phyloP scores from a whole-genome alignment of 169 alveolate genomes.

The Plasmodium gonderi region DNA sequence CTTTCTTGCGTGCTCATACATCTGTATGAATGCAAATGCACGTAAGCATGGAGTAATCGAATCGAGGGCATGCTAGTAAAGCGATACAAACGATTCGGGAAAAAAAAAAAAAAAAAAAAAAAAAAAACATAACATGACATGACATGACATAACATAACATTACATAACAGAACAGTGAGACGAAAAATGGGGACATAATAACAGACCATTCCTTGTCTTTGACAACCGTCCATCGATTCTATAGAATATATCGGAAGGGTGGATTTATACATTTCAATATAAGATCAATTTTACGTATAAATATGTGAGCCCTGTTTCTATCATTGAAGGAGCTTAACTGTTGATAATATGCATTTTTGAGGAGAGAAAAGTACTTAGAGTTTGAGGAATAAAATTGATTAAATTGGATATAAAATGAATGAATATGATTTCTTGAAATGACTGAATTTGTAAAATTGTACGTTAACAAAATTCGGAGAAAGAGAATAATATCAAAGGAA shows the following conservation, averaged over 20 bases:
- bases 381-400: constrained; percentile 9
- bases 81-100: too few relatives aligned
- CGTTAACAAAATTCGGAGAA: constrained; percentile 3
- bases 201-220: too few relatives aligned
- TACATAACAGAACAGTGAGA: too few relatives aligned
- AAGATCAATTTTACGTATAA: constrained; percentile 22
- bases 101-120: too few relatives aligned
- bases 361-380: constrained; percentile 25
- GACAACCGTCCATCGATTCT: too few relatives aligned
- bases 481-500: constrained; percentile 23
- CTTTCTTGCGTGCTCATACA: too few relatives aligned
- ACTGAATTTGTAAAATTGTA: constrained; percentile 38
- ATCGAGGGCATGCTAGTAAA: too few relatives aligned
- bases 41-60: too few relatives aligned
- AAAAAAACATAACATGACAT: too few relatives aligned
- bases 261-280: constrained; percentile 16
- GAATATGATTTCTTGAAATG: constrained; percentile 17
- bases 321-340: neutral
- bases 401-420: constrained; percentile 22
- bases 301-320: neutral
- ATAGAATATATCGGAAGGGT: neutral
- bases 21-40: too few relatives aligned
- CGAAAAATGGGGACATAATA: too few relatives aligned
- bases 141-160: too few relatives aligned
- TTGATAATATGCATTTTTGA: constrained; percentile 18